phyloP scores from a whole-genome alignment of 2,329 filamentous ascomycete genomes.

The Simplicillium sp. region DNA sequence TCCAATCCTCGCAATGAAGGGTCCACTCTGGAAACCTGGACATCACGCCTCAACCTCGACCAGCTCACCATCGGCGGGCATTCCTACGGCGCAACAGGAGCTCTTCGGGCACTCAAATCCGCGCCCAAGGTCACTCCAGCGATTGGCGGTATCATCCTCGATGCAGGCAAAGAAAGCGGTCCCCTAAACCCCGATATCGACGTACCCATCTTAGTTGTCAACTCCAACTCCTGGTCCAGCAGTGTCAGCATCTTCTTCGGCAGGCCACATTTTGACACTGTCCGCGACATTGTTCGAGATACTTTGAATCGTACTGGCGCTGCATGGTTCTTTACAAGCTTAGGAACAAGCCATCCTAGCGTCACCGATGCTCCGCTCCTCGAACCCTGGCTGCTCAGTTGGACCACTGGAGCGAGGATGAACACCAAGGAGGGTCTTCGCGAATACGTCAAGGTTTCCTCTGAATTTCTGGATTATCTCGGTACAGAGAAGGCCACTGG shows the following conservation, averaged over 20 bases:
- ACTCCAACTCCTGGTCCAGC: constrained; percentile 56
- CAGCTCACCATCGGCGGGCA: constrained; percentile 51
- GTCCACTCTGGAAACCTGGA: constrained; percentile 36
- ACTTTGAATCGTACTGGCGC: constrained; percentile 32
- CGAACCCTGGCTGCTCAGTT: constrained; percentile 49
- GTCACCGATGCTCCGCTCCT: constrained; percentile 59
- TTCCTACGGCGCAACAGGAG: constrained; percentile 57
- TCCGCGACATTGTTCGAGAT: constrained; percentile 42
- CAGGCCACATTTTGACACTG: constrained; percentile 54
- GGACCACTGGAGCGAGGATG: constrained; percentile 52
- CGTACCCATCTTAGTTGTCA: constrained; percentile 50
- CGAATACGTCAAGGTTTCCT: constrained; percentile 50
- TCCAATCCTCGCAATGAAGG: constrained; percentile 39
- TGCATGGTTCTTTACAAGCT: constrained; percentile 44
- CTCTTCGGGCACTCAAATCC: constrained; percentile 43
- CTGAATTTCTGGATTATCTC: constrained; percentile 46
- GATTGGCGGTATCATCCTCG: constrained; percentile 50
- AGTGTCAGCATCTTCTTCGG: constrained; percentile 49
- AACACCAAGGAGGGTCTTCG: constrained; percentile 43
- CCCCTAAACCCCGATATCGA: constrained; percentile 48
- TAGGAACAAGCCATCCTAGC: constrained; percentile 50
- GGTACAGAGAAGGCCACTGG: constrained; percentile 29
- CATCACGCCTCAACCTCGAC: constrained; percentile 39
- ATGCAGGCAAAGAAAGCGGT: constrained; percentile 57
- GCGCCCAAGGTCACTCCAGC: constrained; percentile 37